Conservation (phyloP, 2,329 filamentous ascomycete genomes). For the Celoporthe dispersa region DNA sequence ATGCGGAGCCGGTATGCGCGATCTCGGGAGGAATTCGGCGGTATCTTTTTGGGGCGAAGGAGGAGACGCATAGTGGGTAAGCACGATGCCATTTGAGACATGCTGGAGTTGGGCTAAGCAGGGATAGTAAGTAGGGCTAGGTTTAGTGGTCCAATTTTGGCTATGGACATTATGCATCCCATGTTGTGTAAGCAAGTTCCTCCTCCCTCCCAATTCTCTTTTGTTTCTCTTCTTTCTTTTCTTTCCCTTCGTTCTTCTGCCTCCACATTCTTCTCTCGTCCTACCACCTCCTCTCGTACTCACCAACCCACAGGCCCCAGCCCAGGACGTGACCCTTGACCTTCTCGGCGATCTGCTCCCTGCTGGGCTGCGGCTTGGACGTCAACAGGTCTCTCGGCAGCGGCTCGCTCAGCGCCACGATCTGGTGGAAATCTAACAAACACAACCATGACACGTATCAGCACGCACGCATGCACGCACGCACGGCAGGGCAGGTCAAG, state of each 20-base stretch:
- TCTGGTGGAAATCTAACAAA: constrained; percentile 50
- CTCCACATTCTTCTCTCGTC: too few species aligned
- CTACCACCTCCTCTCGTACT: constrained; percentile 47
- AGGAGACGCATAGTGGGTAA: neutral
- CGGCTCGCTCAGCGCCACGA: constrained; percentile 51
- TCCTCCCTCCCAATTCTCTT: neutral
- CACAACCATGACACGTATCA: neutral
- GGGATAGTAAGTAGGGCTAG: neutral
- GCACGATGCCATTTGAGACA: too few species aligned
- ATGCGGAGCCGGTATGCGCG: constrained; percentile 14
- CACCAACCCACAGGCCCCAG: constrained; percentile 55
- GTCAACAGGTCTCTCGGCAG: constrained; percentile 45
- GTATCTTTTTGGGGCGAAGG: neutral
- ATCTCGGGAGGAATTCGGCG: constrained; percentile 15
- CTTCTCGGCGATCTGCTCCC: constrained; percentile 47
- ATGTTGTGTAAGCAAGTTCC: too few species aligned
- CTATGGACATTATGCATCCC: too few species aligned
- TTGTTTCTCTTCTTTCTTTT: too few species aligned
- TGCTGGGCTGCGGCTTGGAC: constrained; percentile 44
- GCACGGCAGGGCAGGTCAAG: too few species aligned
- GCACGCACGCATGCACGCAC: neutral
- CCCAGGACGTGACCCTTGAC: constrained; percentile 53
- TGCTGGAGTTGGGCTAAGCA: neutral
- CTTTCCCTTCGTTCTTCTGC: neutral
- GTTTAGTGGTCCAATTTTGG: too few species aligned